Evolutionary conservation across 768 basidiomycete genomes (phyloP), one percentile per base, ranked within the genome.

Genomic region (Trametes coccinea): DNA sequence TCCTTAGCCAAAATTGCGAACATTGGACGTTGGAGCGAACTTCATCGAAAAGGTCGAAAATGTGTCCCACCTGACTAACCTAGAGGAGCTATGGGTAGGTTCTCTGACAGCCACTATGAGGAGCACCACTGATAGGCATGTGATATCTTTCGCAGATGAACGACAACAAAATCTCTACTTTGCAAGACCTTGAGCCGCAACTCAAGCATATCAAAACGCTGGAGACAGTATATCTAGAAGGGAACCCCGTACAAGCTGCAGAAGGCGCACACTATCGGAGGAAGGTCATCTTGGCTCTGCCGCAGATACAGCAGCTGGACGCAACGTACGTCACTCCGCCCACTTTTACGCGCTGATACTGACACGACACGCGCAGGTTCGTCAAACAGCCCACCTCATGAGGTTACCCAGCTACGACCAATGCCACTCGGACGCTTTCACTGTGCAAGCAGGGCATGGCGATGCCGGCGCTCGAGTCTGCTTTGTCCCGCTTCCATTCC

Each of bases 41-140:
- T 89, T 88, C 67, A 81, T 99, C 51, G 73, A 83, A 41, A 80
- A 79, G 57, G 81, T 97, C 29, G 94, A 96, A 70, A 92, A 92
- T 58, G 70, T 98, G 29, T 84, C 90, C 0, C 92, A 96, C 73
- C 77, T 97, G 8, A 77, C 68, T 4, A 72, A 78, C 3, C 76
- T 99, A n/a, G 91, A 95, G 69, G 97, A 99, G 71, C 82, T 99
- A 66, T 99, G 97, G 97, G 95, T 95, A 62, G 6, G 45, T 52
- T 49, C 27, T 37, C 22, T 39, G 31, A 16, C n/a, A 29, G 4
- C 2, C 7, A 9, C 14, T 43, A 14, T 16, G 10, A 5, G 14
- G 34, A 37, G 5, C 14, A 9, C 14, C 9, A n/a, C 41, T 43
- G 8, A 43, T 43, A 8, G 14, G 34, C 6, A 37, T 37, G 11